Evolutionary conservation across 192 early-diverging fungal species (phyloP).

Genomic region (Ambispora gerdemannii): DNA sequence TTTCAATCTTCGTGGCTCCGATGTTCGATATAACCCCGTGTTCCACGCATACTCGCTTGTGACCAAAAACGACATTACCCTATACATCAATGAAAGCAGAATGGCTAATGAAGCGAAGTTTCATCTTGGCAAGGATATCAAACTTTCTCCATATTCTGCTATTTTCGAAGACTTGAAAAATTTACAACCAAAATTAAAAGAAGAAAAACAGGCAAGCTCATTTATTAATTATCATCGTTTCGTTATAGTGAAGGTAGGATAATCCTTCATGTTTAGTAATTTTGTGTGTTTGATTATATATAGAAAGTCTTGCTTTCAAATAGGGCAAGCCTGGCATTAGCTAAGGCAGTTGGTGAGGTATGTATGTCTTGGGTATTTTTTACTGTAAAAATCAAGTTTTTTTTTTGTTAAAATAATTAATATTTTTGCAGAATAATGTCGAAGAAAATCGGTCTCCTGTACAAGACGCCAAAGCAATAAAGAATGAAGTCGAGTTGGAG

Average conservation of each 20-base stretch:
- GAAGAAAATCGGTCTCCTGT: conserved; percentile 66
- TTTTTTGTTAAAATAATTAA: too few relatives aligned
- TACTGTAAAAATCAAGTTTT: background rate
- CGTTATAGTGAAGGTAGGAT: too few relatives aligned
- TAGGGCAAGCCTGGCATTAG: conserved; percentile 71
- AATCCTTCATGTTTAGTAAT: too few relatives aligned
- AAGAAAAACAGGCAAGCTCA: conserved; percentile 38
- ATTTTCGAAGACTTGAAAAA: conserved; percentile 73
- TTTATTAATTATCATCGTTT: background rate
- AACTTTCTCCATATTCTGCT: conserved; percentile 66
- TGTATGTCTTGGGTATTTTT: background rate
- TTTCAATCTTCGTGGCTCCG: conserved; percentile 94
- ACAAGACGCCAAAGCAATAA: conserved; percentile 83
- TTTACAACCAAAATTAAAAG: conserved; percentile 37
- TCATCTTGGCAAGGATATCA: conserved; percentile 61
- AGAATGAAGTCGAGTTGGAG: conserved; percentile 85
- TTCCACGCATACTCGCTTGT: conserved; percentile 91
- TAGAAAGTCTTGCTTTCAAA: conserved; percentile 62
- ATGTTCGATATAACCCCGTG: conserved; percentile 94
- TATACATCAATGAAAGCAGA: conserved; percentile 79
- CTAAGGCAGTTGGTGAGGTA: conserved; percentile 66
- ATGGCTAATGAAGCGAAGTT: conserved; percentile 56
- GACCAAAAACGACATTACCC: conserved; percentile 59
- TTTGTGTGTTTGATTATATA: too few relatives aligned
- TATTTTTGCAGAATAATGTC: conserved; percentile 43